Percentiles rank a stretch among this genome's conserved stretches.
Conservation (phyloP, 202 grass and related monocot genomes). For the Eragrostis tef region DNA sequence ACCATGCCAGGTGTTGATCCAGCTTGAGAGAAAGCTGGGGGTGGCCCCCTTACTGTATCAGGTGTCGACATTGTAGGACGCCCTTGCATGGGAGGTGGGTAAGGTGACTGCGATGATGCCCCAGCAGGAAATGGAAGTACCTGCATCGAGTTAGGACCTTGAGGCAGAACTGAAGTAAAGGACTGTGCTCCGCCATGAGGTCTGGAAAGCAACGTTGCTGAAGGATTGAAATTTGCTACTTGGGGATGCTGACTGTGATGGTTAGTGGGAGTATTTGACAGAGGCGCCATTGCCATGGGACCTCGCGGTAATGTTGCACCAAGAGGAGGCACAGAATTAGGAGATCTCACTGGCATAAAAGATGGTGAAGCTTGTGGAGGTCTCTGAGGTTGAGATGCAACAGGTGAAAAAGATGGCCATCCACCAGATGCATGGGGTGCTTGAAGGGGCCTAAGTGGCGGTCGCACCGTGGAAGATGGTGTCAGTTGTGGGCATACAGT, state of each 20-base stretch:
- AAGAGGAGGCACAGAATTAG: constrained; percentile 52
- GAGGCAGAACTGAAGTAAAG: constrained; percentile 46
- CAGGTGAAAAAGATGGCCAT: constrained; percentile 55
- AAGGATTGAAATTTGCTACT: constrained; percentile 50
- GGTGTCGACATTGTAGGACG: constrained; percentile 36
- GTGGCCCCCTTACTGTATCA: constrained; percentile 42
- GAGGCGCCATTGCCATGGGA: constrained; percentile 28
- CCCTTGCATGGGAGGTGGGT: constrained; percentile 42
- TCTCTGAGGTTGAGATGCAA: constrained; percentile 44
- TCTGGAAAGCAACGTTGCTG: constrained; percentile 49
- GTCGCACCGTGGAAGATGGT: constrained; percentile 16
- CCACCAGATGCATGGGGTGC: constrained; percentile 55
- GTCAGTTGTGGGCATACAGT: constrained; percentile 37
- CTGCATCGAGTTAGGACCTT: constrained; percentile 44
- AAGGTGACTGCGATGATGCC: constrained; percentile 18
- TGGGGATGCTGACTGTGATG: constrained; percentile 38
- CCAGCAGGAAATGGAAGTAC: constrained; percentile 50
- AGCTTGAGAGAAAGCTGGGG: constrained; percentile 57
- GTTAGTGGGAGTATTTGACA: constrained; percentile 48
- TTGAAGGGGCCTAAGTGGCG: constrained; percentile 62
- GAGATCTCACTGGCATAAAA: constrained; percentile 53
- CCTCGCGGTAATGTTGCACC: constrained; percentile 38
- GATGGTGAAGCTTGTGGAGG: constrained; percentile 36
- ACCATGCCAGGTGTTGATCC: constrained; percentile 47
- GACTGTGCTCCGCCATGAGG: constrained; percentile 34